phyloP scores from a whole-genome alignment of 164 flowering plant genomes.

The Aristolochia contorta region DNA sequence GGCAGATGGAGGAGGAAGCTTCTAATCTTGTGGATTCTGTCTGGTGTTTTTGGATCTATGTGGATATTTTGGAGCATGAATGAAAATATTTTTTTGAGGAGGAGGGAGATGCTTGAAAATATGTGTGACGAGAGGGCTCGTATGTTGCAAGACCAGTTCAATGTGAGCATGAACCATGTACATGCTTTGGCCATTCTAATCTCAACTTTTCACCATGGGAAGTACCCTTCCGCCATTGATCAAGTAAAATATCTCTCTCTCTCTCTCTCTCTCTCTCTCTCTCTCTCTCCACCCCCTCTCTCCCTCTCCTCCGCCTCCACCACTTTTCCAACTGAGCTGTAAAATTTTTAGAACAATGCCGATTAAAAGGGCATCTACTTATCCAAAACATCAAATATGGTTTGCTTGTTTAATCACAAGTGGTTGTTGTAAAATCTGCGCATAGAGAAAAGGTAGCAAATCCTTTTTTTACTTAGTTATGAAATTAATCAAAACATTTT shows the following conservation, averaged over 20 bases:
- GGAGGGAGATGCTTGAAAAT: conserved; percentile 57
- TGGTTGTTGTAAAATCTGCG: no score
- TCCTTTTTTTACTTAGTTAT: no score
- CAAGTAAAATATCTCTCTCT: conserved; percentile 37
- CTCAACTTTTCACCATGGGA: conserved; percentile 86
- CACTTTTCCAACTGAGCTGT: no score
- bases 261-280: background rate
- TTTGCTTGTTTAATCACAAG: no score
- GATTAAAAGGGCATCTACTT: no score
- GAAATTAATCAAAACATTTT: no score
- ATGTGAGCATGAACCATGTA: conserved; percentile 94
- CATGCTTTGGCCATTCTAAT: conserved; percentile 86
- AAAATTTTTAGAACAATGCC: no score
- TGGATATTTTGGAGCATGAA: conserved; percentile 49
- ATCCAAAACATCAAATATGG: no score
- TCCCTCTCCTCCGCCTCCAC: no score
- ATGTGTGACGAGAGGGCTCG: conserved; percentile 97
- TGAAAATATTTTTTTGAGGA: conserved; percentile 24
- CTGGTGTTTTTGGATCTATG: conserved; percentile 36
- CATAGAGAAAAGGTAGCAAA: no score
- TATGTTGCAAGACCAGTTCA: conserved; percentile 96
- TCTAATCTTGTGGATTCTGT: conserved; percentile 36
- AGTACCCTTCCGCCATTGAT: conserved; percentile 81
- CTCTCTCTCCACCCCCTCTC: background rate
- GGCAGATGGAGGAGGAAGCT: conserved; percentile 67